Base-by-base conservation (phyloP, 75 land plant genomes). In the Adiantum capillusveneris region DNA sequence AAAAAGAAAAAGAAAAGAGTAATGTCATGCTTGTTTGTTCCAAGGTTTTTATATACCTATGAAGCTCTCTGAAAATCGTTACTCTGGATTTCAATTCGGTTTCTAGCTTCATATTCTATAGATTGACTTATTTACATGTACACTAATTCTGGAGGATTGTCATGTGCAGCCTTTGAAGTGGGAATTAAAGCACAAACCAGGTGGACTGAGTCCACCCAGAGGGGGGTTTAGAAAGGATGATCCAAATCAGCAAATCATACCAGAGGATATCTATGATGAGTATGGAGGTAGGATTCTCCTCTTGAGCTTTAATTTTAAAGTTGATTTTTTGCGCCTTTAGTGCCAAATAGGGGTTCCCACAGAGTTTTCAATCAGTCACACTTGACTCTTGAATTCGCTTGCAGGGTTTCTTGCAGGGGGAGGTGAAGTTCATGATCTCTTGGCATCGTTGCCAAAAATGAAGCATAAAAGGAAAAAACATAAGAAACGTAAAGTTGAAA, bases 251-350 rank as follows among this genome's bases (percentile, higher is more conserved):
- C 98, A 94, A 59, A 88, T 94, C 29, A 83, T 94, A 63, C 77
- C 98, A 64, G 98, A 93, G 34, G 98, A 89, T 26, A 88, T 94
- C 53, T 94, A 79, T 74, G 98, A 94, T 73, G 98, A 94, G 57
- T 94, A 94, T 76, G 98, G 98, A 86, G 98, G 98, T 93, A 73
- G 44, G 20, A 7, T 9, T 25, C n/a, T 51, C 5, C 11, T 25
- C 51, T 39, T 24, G 26, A 44, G 28, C 25, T 63, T 58, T 26
- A 20, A 44, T 48, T 42, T 20, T 20, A 31, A 9, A 11, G 14
- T 62, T 75, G 1, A 46, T 18, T n/a, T 6, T 21, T 14, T 46
- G 50, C 17, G 18, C 22, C 14, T 46, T n/a, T n/a, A n/a, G n/a
- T n/a, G n/a, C n/a, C n/a, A n/a, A n/a, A n/a, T n/a, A n/a, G n/a